Percentiles rank a stretch among this genome's conserved stretches.
These are phyloP conservation scores for Neodidymelliopsis sp. DNA, from an alignment of 2,329 filamentous ascomycete species.

Conservation along the genomic window DNA sequence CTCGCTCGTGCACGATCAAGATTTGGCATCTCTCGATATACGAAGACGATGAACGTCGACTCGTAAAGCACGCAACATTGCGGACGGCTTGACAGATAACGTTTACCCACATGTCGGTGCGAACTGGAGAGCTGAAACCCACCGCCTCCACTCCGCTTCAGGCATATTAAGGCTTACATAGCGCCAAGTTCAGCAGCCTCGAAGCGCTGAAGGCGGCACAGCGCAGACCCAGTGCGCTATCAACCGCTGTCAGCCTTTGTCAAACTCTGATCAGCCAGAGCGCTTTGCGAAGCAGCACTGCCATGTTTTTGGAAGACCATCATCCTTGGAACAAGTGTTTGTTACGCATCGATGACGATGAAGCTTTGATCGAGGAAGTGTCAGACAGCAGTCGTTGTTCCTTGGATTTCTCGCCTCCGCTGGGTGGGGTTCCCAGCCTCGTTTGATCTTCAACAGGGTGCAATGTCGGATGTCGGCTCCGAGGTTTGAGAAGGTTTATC, in stretches of 20 bases:
- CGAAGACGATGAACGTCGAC: neutral
- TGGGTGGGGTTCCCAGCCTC: slow-evolving; percentile 14
- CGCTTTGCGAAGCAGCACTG: slow-evolving; percentile 11
- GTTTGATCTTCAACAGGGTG: slow-evolving; percentile 18
- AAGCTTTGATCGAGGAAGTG: slow-evolving; percentile 14
- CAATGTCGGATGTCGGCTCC: slow-evolving; percentile 10
- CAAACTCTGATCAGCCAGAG: slow-evolving; percentile 10
- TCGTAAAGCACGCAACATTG: slow-evolving; percentile 4
- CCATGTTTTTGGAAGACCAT: slow-evolving; percentile 9
- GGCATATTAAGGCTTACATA: slow-evolving; percentile 14
- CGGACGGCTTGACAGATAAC: neutral
- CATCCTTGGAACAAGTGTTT: slow-evolving; percentile 9
- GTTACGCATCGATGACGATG: slow-evolving; percentile 19
- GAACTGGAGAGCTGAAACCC: slow-evolving; percentile 12
- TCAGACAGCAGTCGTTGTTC: neutral
- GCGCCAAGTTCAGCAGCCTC: slow-evolving; percentile 19
- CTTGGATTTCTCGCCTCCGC: slow-evolving; percentile 8
- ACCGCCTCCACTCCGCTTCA: slow-evolving; percentile 13
- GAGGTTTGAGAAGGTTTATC: slow-evolving; percentile 1
- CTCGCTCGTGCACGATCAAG: slow-evolving; percentile 9
- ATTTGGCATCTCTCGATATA: slow-evolving; percentile 2
- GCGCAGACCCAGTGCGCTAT: slow-evolving; percentile 12
- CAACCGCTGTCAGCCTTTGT: slow-evolving; percentile 16
- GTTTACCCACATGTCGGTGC: neutral
- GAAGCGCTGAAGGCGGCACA: slow-evolving; percentile 35